Evolutionary conservation across 805 yeast genomes (phyloP), one percentile per base, ranked within the genome.

Genomic region (Nematodospora valgi): DNA sequence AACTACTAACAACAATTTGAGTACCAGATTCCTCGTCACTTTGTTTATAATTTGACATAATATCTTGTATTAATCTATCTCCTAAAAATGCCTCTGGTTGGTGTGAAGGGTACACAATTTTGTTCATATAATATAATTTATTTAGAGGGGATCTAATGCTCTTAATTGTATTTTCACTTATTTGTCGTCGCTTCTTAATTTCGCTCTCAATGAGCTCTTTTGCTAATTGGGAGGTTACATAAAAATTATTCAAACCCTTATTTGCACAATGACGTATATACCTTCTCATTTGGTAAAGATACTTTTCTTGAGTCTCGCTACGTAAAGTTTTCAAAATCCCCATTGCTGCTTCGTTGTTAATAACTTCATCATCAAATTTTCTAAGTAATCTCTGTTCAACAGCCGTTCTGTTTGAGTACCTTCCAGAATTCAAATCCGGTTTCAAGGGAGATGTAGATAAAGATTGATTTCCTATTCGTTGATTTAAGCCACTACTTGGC

Each of bases 301-400:
- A 21, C 21, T 30, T 35, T 8, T 29, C 35, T 20, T 16, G 26
- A 2, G 38, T 35, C 24, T 35, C 38, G 5, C 16, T 11, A 18
- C 17, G 38, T 8, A 35, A 23, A 12, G 6, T 17, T 11, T 4
- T 18, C n/a, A 35, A 10, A 15, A 17, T 11, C 5, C 25, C 23
- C 12, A 22, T 23, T 11, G 39, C 39, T 8, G 9, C 26, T 12
- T 30, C 30, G 20, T 35, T 29, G n/a, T 17, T 12, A 15, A 36
- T n/a, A 12, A 30, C 25, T 9, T 36, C 39, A 10, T 23, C 11
- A n/a, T 36, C 35, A 32, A 36, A 36, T 10, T 31, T 30, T 23
- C 21, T 15, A 14, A 36, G 25, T 13, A 36, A 23, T 13, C 9
- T 30, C 9, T 4, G 6, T 11, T 31, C 34, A 13, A 6, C 17